Conservation (phyloP, 768 basidiomycete genomes). For the Amanita exitialis region DNA sequence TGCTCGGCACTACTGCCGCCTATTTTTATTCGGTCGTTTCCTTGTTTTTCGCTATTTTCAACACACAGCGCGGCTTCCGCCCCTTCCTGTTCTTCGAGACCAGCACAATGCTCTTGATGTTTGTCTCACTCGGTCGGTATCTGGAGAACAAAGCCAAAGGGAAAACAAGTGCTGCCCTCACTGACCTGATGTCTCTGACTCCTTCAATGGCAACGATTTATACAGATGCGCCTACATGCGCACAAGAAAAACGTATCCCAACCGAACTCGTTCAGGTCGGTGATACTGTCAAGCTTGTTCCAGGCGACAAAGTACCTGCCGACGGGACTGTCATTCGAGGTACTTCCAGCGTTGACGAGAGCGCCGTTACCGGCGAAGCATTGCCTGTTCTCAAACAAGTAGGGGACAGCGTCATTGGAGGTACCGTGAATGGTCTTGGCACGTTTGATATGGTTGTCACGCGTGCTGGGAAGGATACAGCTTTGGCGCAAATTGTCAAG, state of each 20-base stretch:
- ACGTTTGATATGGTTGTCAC: conserved; percentile 95
- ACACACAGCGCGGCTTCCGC: conserved; percentile 53
- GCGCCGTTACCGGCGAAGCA: conserved; percentile 93
- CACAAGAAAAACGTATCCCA: conserved; percentile 81
- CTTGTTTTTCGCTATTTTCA: conserved; percentile 58
- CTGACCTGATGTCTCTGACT: conserved; percentile 90
- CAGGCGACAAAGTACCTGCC: conserved; percentile 93
- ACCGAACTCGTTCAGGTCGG: conserved; percentile 94
- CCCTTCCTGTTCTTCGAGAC: conserved; percentile 97
- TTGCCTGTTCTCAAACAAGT: conserved; percentile 76
- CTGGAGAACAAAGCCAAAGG: conserved; percentile 97
- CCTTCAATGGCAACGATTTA: conserved; percentile 96
- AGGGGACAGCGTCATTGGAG: conserved; percentile 87
- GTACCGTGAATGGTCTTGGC: conserved; percentile 95
- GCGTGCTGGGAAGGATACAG: conserved; percentile 93
- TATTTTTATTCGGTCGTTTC: conserved; percentile 80
- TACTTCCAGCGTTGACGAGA: conserved; percentile 86
- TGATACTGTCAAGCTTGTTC: conserved; percentile 87
- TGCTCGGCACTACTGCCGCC: conserved; percentile 89
- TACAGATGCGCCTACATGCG: conserved; percentile 72
- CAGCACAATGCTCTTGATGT: conserved; percentile 96
- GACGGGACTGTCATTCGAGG: conserved; percentile 88
- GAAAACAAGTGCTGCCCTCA: conserved; percentile 91
- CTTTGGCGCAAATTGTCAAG: conserved; percentile 90
- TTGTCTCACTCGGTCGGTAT: conserved; percentile 91